These are phyloP conservation scores for Gossypium rotundifolium DNA, from an alignment of 345 rosid genomes.

Conservation along the genomic window DNA sequence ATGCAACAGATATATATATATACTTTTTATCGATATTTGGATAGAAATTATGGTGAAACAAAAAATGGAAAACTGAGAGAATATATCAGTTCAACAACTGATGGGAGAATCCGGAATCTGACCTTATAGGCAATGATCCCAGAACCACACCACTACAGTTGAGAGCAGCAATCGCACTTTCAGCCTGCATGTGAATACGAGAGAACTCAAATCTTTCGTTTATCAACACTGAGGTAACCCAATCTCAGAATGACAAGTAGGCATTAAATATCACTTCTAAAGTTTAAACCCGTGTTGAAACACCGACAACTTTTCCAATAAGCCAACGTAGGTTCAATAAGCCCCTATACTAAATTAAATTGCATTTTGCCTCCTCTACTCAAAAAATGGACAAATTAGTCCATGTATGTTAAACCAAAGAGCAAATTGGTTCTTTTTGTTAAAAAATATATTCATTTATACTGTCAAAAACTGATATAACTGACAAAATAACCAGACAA, in stretches of 20 bases:
- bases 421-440: too few species aligned
- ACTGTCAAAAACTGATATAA: too few species aligned
- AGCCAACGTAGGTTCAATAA: too few species aligned
- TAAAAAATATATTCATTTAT: too few species aligned
- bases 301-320: not conserved
- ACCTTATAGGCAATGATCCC: conserved; percentile 91
- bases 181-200: conserved; percentile 49
- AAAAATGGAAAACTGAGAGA: not conserved
- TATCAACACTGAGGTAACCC: not conserved
- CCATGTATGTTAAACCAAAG: too few species aligned
- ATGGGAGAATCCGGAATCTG: conserved; percentile 8
- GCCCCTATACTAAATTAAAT: too few species aligned
- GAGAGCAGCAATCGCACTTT: conserved; percentile 92
- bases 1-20: not conserved
- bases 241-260: not conserved
- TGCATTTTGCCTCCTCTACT: too few species aligned
- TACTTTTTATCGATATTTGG: not conserved
- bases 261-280: not conserved
- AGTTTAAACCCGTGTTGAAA: not conserved
- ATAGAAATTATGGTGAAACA: not conserved
- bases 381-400: too few species aligned
- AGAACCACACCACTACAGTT: conserved; percentile 90
- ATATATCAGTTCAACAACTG: not conserved
- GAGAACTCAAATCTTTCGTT: not conserved
- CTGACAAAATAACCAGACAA: too few species aligned